phyloP scores from a whole-genome alignment of 2,329 filamentous ascomycete species.

The Aspergillus calidoustus region DNA sequence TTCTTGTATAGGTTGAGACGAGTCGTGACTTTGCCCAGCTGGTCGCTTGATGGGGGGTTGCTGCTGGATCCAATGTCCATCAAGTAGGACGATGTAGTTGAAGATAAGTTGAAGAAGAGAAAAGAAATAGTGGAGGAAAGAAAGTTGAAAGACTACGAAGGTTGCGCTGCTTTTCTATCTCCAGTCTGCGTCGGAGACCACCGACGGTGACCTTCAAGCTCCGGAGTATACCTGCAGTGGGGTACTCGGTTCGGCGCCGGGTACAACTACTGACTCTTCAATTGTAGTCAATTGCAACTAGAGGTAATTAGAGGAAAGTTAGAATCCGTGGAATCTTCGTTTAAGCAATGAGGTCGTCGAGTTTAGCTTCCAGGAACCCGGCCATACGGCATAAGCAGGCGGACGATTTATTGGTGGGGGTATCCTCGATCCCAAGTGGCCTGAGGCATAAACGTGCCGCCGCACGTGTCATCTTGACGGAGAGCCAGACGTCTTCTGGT shows the following conservation, averaged over 20 bases:
- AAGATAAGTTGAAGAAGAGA: constrained; percentile 5
- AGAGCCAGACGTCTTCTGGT: constrained; percentile 4
- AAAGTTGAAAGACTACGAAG: constrained; percentile 1
- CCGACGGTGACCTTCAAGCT: constrained; percentile 31
- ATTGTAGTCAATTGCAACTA: background rate
- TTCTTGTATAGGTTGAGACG: constrained; percentile 42
- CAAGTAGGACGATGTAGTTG: constrained; percentile 17
- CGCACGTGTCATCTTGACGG: constrained; percentile 25
- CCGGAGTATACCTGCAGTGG: constrained; percentile 31
- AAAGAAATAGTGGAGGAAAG: background rate
- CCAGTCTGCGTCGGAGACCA: constrained; percentile 40
- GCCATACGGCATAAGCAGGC: background rate
- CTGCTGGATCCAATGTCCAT: constrained; percentile 30
- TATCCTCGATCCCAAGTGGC: constrained; percentile 5
- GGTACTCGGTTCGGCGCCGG: background rate
- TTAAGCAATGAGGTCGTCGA: background rate
- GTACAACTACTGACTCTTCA: background rate
- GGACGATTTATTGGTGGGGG: constrained; percentile 12
- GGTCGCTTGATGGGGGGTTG: constrained; percentile 20
- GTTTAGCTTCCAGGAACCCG: constrained; percentile 14
- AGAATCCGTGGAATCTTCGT: background rate
- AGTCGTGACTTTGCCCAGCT: constrained; percentile 33
- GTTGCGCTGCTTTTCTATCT: constrained; percentile 25
- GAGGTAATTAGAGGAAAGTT: background rate
- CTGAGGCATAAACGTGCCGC: constrained; percentile 26